A percentile compares a stretch with the other conserved stretches of the same genome.
phyloP scores from a whole-genome alignment of 177 flowering plant species.

The Tripterygium wilfordii region DNA sequence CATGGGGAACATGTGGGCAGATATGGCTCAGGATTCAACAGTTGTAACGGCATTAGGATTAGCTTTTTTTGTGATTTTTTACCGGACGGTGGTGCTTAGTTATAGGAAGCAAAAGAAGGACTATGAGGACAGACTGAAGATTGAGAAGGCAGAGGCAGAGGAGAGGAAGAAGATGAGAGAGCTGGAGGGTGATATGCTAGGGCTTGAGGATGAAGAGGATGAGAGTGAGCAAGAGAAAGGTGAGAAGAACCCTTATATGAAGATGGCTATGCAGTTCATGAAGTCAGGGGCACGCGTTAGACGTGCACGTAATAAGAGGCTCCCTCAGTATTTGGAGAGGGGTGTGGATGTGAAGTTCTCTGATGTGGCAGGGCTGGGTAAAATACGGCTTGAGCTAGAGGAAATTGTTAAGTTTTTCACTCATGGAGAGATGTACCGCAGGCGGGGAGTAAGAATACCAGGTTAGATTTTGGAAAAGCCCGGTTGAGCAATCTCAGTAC shows the following conservation, averaged over 20 bases:
- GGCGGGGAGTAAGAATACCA: slow-evolving; percentile 94
- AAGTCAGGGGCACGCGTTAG: slow-evolving; percentile 93
- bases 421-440: slow-evolving; percentile 86
- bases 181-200: slow-evolving; percentile 63
- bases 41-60: slow-evolving; percentile 60
- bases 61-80: slow-evolving; percentile 66
- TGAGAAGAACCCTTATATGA: slow-evolving; percentile 58
- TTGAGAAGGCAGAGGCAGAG: slow-evolving; percentile 87
- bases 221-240: slow-evolving; percentile 46
- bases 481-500: not conserved
- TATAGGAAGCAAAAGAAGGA: slow-evolving; percentile 79
- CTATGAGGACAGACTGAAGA: slow-evolving; percentile 88
- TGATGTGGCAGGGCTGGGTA: slow-evolving; percentile 99
- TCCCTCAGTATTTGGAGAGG: slow-evolving; percentile 82
- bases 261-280: slow-evolving; percentile 86
- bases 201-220: slow-evolving; percentile 54
- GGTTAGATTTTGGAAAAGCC: slow-evolving; percentile 32
- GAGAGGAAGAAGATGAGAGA: slow-evolving; percentile 83
- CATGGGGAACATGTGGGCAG: slow-evolving; percentile 50
- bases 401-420: slow-evolving; percentile 98
- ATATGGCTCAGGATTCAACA: slow-evolving; percentile 47
- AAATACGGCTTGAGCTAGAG: slow-evolving; percentile 88
- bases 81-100: slow-evolving; percentile 60
- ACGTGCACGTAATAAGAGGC: slow-evolving; percentile 39
- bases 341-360: slow-evolving; percentile 87